Evolutionary conservation across 2,329 filamentous ascomycete species (phyloP), one percentile per base, ranked within the genome.

Genomic region (Nemania sp.): DNA sequence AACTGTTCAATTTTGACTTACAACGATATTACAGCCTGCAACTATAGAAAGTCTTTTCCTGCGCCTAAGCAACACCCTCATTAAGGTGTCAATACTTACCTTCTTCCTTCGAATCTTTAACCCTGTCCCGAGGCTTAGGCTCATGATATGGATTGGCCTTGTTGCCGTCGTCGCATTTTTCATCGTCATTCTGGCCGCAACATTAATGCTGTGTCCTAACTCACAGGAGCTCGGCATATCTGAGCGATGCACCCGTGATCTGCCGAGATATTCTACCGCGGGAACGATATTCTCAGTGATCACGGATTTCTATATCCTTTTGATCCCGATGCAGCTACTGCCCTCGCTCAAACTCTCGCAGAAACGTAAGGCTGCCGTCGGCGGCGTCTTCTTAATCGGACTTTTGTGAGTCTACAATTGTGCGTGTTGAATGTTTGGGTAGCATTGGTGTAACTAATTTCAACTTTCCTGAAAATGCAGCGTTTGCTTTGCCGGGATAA

Each of bases 41-140:
- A 45, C 54, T 10, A 13, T 53, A 32, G 61, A 61, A 40, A 47
- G 54, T n/a, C 20, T 63, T 39, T 20, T 65, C 17, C 39, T 46
- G 18, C 46, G 57, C 7, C 7, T 65, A 29, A 47, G 43, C 50
- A 65, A 63, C 32, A 63, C 57, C 15, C 21, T 63, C 18, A 50
- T 61, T 20, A 65, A 65, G 25, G 34, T 63, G 15, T 57, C 63
- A 6, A 51, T 65, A 20, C 18, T 65, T 13, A 35, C 62, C 4
- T 61, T 65, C 15, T 65, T 63, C 32, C 54, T 63, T n/a, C 63
- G 63, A 32, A 49, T 65, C 2, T 65, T 65, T 40, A 53, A 60
- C 45, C 47, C 57, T 3, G 50, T 63, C 3, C 51, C 34, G 11
- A 52, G 50, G 2, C 21, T 65, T 11, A 56, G 42, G 34, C n/a